Evolutionary conservation across 306 rosid genomes (phyloP), one percentile per base, ranked within the genome.

Genomic region (Crotalaria pallida): DNA sequence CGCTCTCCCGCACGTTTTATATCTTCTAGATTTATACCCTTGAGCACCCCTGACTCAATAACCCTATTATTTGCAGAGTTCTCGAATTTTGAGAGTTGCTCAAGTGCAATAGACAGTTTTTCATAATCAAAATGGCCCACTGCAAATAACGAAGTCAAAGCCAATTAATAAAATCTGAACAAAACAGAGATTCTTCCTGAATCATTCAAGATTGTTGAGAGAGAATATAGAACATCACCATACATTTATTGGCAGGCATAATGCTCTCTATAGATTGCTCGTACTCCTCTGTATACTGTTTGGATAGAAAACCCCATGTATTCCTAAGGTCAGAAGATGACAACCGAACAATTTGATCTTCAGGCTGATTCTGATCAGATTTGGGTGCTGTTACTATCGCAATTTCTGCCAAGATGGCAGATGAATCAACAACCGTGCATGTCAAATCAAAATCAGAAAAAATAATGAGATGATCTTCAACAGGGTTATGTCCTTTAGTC

Each of bases 381-480:
- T 88, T 91, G 56, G 90, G 90, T 56, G 99, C 97, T 17, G 84
- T 91, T 58, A 89, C 74, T 83, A 95, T 89, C 43, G 96, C 99
- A 73, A 95, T 86, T 85, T 95, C 97, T 11, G 97, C 99, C 80
- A 95, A 88, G 75, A 95, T 88, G 75, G 96, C 97, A 49, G 99
- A 95, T 38, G 99, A 95, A 77, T 95, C 99, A 69, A 95, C 90
- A 53, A 83, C 86, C 0, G 97, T 86, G 86, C 99, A 91, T 34
- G 99, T 95, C 86, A 95, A 86, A 88, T 95, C 99, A 74, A 86
- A 95, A 89, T 95, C 99, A 51, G 97, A 86, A 79, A 95, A 95
- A 59, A 95, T 75, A 43, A 89, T 19, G 52, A 95, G 82, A 67
- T 72, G 82, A 50, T 89, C 91, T 83, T 82, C 82, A 4, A 59